Evolutionary conservation across 352 stramenopile species (phyloP), one percentile per base, ranked within the genome.

Genomic region (Albugo laibachii): DNA sequence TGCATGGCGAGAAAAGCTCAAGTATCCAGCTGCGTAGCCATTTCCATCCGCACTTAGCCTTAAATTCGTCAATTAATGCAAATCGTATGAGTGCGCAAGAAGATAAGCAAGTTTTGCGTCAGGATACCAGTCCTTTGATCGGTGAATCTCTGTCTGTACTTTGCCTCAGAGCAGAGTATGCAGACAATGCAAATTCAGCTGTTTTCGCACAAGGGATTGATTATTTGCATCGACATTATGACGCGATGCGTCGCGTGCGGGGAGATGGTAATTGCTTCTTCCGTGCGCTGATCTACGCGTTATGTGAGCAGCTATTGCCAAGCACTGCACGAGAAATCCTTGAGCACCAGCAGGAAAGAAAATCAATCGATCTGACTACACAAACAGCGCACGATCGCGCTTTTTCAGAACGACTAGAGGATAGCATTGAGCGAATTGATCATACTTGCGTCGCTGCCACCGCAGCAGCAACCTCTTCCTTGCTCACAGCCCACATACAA

Each of bases 261-360:
- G 78, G 83, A 20, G 83, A 95, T 55, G 83, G 83, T 45, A 95
- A 95, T 58, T 95, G 83, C 57, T 95, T 95, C 60, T 95, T 93
- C 58, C 77, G 83, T 13, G 73, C 65, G 11, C 88, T 95, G 55
- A 81, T 92, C 48, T 95, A 94, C 53, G 72, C 73, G 18, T 61
- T 92, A 37, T 89, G 87, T 45, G 83, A 93, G 53, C 58, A 71
- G 36, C 54, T 91, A 24, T 45, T 92, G 35, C 54, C 58, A 12
- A 47, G 48, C 24, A 47, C 61, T 49, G 51, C 54, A 31, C 48
- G 42, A 37, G 49, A 39, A 15, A 48, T 47, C 1, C 50, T 52
- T 10, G 27, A 24, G 36, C 35, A 38, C 12, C 48, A 37, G 8
- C 46, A 55, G 45, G 54, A 46, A 15, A 59, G 37, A 50, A 13